Evolutionary conservation across 352 stramenopile species (phyloP).

Genomic region (Phytophthora foliorum): DNA sequence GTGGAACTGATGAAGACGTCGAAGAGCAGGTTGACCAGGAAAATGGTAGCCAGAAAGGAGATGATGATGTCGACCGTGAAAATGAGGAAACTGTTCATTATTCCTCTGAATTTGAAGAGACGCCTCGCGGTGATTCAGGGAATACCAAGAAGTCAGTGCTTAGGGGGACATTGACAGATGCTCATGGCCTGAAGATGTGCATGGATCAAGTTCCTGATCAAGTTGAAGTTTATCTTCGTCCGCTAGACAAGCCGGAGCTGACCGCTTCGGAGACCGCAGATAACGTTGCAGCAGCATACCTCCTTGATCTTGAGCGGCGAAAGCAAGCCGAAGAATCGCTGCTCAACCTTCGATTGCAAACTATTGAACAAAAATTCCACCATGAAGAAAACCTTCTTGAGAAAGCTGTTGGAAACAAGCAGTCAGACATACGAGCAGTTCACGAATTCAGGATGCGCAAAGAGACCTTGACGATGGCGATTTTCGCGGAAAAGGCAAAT

Average conservation of each 20-base stretch:
- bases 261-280: neutral
- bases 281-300: slow-evolving; percentile 40
- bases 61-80: neutral
- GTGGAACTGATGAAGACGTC: slow-evolving; percentile 1
- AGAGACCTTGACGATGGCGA: slow-evolving; percentile 54
- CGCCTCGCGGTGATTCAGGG: neutral
- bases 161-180: neutral
- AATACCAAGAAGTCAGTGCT: neutral
- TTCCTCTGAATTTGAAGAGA: slow-evolving; percentile 23
- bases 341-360: slow-evolving; percentile 53
- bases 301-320: slow-evolving; percentile 57
- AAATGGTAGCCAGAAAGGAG: neutral
- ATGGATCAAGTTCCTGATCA: neutral
- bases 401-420: slow-evolving; percentile 5
- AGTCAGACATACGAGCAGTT: neutral
- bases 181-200: neutral
- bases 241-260: neutral
- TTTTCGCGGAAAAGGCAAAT: slow-evolving; percentile 59
- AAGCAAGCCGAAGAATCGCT: slow-evolving; percentile 63
- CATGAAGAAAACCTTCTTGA: slow-evolving; percentile 42
- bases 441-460: slow-evolving; percentile 35
- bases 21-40: slow-evolving; percentile 2
- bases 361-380: slow-evolving; percentile 49
- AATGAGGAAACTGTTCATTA: slow-evolving; percentile 15
- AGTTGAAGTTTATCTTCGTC: neutral